Evolutionary conservation across 129 eudicot species (phyloP).

Genomic region (Arctium lappa): DNA sequence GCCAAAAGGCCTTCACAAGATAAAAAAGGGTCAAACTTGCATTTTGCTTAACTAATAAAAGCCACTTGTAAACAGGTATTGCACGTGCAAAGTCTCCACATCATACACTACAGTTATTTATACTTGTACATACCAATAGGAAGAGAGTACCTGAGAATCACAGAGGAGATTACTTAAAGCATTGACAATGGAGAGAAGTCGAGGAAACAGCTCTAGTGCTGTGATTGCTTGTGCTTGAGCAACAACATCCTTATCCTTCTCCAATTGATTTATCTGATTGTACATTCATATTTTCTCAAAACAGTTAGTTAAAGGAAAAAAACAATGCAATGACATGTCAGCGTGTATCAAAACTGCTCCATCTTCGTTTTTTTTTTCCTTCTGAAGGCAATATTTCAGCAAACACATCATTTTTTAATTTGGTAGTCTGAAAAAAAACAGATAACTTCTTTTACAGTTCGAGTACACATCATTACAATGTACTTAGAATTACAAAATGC

Average conservation of each 20-base stretch:
- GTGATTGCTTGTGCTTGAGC: slow-evolving; percentile 90
- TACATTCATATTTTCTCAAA: slow-evolving; percentile 5
- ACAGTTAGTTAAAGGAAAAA: not conserved
- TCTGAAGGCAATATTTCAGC: not conserved
- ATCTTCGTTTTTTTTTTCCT: not conserved
- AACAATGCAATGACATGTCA: not conserved
- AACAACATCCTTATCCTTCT: slow-evolving; percentile 95
- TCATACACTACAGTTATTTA: not conserved
- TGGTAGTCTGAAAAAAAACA: not conserved
- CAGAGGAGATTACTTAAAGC: slow-evolving; percentile 59
- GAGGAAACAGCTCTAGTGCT: slow-evolving; percentile 71
- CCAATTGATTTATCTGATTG: slow-evolving; percentile 84
- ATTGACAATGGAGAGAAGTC: slow-evolving; percentile 65
- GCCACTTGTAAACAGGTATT: not conserved
- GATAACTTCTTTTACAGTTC: not conserved
- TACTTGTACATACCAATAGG: not conserved
- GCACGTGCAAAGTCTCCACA: not conserved
- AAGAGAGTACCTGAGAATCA: slow-evolving; percentile 70
- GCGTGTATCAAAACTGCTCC: not conserved
- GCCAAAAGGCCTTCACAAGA: slow-evolving; percentile 76
- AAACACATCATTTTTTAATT: not conserved
- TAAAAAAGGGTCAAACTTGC: slow-evolving; percentile 17
- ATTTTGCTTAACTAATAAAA: not conserved
- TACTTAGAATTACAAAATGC: not conserved
- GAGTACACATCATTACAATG: not conserved